A percentile compares a stretch with the other conserved stretches of the same genome.
Conservation (phyloP, 2,329 filamentous ascomycete species). For the Claviceps citrina region DNA sequence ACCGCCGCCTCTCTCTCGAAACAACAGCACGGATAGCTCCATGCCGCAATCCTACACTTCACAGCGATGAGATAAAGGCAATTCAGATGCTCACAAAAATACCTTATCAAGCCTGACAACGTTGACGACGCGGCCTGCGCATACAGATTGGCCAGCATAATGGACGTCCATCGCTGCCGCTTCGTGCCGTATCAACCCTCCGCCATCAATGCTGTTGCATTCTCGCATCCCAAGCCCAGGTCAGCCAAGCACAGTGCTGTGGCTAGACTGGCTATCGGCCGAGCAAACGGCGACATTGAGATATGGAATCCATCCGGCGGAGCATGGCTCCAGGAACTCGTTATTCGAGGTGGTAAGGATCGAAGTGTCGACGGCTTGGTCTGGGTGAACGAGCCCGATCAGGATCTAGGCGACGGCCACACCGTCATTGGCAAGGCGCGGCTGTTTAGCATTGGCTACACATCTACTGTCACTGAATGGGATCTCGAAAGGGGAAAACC, state of each 20-base stretch:
- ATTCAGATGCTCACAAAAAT: neutral
- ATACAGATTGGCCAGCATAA: conserved; percentile 21
- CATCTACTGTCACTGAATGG: conserved; percentile 87
- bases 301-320: conserved; percentile 85
- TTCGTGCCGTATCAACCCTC: conserved; percentile 88
- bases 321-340: conserved; percentile 77
- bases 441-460: conserved; percentile 93
- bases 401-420: conserved; percentile 46
- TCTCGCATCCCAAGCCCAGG: conserved; percentile 55
- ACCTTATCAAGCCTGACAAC: neutral
- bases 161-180: conserved; percentile 95
- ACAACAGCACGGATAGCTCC: neutral
- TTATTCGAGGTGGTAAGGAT: conserved; percentile 69
- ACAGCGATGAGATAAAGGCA: neutral
- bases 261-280: conserved; percentile 71
- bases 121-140: neutral
- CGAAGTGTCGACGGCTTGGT: conserved; percentile 79
- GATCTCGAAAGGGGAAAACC: conserved; percentile 67
- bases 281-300: conserved; percentile 90
- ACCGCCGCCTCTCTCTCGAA: neutral
- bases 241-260: conserved; percentile 34
- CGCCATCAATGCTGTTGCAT: conserved; percentile 86
- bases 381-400: conserved; percentile 78
- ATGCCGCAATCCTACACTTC: conserved; percentile 1
- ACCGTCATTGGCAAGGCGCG: conserved; percentile 56